Evolutionary conservation across 495 filamentous ascomycete species (phyloP).

Genomic region (Tricharina praecox): DNA sequence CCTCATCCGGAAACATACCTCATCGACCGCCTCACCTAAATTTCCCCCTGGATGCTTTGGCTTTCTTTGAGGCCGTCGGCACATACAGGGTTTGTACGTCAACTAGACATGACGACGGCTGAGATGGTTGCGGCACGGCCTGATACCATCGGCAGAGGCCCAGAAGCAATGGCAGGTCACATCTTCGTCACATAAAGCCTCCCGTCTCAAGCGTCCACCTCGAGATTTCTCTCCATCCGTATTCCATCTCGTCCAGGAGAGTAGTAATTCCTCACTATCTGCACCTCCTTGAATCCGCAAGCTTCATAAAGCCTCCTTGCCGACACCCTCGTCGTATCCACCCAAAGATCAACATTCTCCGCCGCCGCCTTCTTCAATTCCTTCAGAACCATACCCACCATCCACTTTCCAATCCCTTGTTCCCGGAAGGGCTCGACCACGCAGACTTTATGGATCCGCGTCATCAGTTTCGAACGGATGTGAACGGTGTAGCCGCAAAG

Average conservation of each 20-base stretch:
- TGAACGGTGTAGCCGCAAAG: constrained; percentile 39
- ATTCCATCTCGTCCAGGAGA: constrained; percentile 39
- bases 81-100: no score
- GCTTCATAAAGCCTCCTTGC: constrained; percentile 36
- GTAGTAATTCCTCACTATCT: constrained; percentile 41
- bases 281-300: constrained; percentile 37
- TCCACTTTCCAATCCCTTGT: constrained; percentile 36
- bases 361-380: constrained; percentile 38
- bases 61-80: no score
- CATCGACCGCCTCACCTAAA: no score
- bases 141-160: no score
- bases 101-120: no score
- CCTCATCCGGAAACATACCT: no score
- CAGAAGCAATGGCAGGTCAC: no score
- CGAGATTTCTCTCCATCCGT: constrained; percentile 34
- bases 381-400: constrained; percentile 34
- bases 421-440: constrained; percentile 36
- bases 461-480: constrained; percentile 35
- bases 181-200: no score
- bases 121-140: no score
- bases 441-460: constrained; percentile 43
- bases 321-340: constrained; percentile 37
- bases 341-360: constrained; percentile 42
- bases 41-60: no score
- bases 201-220: no score